A percentile compares a stretch with the other conserved stretches of the same genome.
phyloP scores from a whole-genome alignment of 139 green algal genomes.

The Volvox africanus region DNA sequence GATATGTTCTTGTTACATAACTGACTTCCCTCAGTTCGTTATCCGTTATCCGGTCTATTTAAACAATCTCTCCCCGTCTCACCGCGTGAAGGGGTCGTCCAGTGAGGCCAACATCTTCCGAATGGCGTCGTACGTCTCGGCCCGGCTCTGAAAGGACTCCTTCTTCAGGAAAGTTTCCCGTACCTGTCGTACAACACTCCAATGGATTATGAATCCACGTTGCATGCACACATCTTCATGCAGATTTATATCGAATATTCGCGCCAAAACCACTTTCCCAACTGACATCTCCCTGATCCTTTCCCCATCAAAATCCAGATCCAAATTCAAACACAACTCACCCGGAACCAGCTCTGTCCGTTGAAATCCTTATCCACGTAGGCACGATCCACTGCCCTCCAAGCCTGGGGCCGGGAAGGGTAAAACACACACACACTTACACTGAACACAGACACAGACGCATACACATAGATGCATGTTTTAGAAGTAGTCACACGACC shows the following conservation, averaged over 20 bases:
- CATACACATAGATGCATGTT: neutral
- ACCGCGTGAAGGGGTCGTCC: slow-evolving; percentile 96
- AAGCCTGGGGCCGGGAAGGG: slow-evolving; percentile 74
- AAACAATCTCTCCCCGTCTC: slow-evolving; percentile 74
- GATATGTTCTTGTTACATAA: no score
- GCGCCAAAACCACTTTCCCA: no score
- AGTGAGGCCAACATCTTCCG: slow-evolving; percentile 84
- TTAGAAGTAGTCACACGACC: neutral
- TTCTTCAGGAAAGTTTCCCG: slow-evolving; percentile 78
- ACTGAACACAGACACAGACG: neutral
- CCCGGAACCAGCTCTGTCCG: slow-evolving; percentile 93
- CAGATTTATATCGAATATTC: no score
- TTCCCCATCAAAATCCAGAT: neutral
- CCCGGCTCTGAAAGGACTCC: slow-evolving; percentile 47
- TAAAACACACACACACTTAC: neutral
- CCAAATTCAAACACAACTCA: neutral
- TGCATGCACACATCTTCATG: no score
- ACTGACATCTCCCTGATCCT: no score
- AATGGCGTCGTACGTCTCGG: slow-evolving; percentile 91
- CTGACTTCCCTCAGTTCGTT: no score
- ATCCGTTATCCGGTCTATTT: neutral
- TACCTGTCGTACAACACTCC: slow-evolving; percentile 53
- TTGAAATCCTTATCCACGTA: slow-evolving; percentile 99
- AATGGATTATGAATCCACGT: no score
- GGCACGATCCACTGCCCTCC: slow-evolving; percentile 93